These are phyloP conservation scores for Schizonepeta tenuifolia DNA, from an alignment of 257 asterid genomes.

Conservation along the genomic window DNA sequence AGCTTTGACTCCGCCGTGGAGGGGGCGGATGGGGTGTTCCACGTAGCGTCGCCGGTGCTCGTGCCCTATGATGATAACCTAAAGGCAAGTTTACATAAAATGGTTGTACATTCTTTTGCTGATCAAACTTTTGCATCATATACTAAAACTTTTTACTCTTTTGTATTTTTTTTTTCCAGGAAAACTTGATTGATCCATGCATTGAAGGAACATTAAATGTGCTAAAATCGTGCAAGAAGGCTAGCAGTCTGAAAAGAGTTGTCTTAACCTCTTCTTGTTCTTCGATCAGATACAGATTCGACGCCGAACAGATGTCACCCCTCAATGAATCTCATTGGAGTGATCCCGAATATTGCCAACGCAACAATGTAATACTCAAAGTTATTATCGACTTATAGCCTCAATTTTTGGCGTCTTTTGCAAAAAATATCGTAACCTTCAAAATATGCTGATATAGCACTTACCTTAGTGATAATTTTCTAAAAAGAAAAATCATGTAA, in stretches of 20 bases:
- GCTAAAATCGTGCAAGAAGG: constrained; percentile 75
- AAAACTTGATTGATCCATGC: constrained; percentile 76
- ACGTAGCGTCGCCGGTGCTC: constrained; percentile 87
- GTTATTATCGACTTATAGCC: background rate
- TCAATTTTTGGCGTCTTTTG: background rate
- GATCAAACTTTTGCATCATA: background rate
- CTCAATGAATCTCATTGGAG: constrained; percentile 96
- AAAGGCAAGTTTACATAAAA: constrained; percentile 45
- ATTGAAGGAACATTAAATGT: constrained; percentile 85
- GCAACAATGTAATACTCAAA: constrained; percentile 53
- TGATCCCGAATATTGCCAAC: constrained; percentile 71
- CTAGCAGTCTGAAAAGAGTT: constrained; percentile 67
- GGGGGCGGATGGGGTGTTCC: constrained; percentile 91
- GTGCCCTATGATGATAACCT: constrained; percentile 60
- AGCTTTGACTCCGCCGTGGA: constrained; percentile 82
- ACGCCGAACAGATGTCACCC: constrained; percentile 58
- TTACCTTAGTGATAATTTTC: no score
- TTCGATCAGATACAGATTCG: constrained; percentile 73
- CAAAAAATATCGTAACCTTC: no score
- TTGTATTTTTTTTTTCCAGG: constrained; percentile 48
- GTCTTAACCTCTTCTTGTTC: constrained; percentile 96
- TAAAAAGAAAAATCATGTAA: no score
- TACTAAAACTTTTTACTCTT: no score
- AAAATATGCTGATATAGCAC: no score
- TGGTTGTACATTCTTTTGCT: background rate